Percentiles rank a stretch among this genome's conserved stretches.
phyloP scores from a whole-genome alignment of 495 filamentous ascomycete species.

The Neurospora discreta region DNA sequence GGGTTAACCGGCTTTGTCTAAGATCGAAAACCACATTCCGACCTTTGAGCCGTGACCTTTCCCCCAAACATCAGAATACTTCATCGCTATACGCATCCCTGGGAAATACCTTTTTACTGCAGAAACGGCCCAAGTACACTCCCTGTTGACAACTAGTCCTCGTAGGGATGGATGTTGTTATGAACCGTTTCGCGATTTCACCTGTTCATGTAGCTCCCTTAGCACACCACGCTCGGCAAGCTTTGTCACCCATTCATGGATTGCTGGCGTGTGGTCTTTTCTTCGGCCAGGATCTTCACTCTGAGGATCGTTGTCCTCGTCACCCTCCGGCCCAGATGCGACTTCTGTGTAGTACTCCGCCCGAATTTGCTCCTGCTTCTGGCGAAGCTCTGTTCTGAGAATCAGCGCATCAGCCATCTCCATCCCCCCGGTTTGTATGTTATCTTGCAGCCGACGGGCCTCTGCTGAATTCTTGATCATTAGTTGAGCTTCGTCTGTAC shows the following conservation, averaged over 20 bases:
- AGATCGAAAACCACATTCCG: background rate
- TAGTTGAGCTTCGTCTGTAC: background rate
- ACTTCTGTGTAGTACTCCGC: constrained; percentile 16
- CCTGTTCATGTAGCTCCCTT: constrained; percentile 19
- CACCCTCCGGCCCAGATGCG: background rate
- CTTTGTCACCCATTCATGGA: constrained; percentile 33
- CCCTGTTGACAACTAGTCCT: background rate
- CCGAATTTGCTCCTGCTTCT: constrained; percentile 17
- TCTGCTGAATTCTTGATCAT: constrained; percentile 3
- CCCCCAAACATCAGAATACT: background rate
- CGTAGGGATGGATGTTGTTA: background rate
- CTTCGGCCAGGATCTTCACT: constrained; percentile 21
- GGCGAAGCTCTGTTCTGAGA: constrained; percentile 7
- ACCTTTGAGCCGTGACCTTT: background rate
- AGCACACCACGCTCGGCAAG: constrained; percentile 31
- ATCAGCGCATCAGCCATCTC: constrained; percentile 6
- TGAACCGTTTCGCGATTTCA: background rate
- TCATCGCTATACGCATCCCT: background rate
- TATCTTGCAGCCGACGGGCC: background rate
- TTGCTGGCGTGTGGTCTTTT: constrained; percentile 29
- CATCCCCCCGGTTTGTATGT: constrained; percentile 1
- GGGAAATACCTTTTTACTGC: background rate
- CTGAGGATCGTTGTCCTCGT: constrained; percentile 11
- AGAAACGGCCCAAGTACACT: background rate
- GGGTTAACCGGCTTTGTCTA: background rate